These are phyloP conservation scores for Scleroderma citrinum DNA, from an alignment of 768 basidiomycete genomes.

Conservation along the genomic window DNA sequence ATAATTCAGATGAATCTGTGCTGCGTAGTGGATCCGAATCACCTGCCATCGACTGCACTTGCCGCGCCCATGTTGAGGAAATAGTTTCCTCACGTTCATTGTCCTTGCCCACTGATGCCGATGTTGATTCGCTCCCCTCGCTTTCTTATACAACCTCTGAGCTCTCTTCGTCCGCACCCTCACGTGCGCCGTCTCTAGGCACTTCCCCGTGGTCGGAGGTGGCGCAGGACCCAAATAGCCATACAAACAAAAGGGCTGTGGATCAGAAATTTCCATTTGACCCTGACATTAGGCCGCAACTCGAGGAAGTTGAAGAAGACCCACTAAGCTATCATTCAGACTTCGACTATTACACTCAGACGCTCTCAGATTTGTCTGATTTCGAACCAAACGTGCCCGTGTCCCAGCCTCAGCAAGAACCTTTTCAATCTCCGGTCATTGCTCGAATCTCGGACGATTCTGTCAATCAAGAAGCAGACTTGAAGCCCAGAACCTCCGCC, in stretches of 20 bases:
- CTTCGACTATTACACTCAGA: conserved; percentile 32
- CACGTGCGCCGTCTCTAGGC: conserved; percentile 38
- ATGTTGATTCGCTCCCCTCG: conserved; percentile 29
- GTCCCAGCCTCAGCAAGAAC: conserved; percentile 3
- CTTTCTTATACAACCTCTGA: conserved; percentile 29
- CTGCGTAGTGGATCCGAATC: conserved; percentile 5
- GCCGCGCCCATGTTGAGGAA: conserved; percentile 12
- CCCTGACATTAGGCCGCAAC: conserved; percentile 5
- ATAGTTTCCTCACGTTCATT: conserved; percentile 16
- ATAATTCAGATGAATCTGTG: conserved; percentile 4
- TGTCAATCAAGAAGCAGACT: conserved; percentile 19
- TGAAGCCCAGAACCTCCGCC: conserved; percentile 42
- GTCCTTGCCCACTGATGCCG: conserved; percentile 18
- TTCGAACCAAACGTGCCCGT: conserved; percentile 18
- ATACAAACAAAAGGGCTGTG: conserved; percentile 11
- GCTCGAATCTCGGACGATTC: conserved; percentile 16
- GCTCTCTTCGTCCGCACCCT: conserved; percentile 32
- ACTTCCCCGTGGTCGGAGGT: conserved; percentile 26
- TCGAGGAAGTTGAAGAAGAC: conserved; percentile 12
- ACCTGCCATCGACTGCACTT: conserved; percentile 1
- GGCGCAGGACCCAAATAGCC: conserved; percentile 14
- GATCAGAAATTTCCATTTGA: conserved; percentile 1
- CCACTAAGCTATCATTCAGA: conserved; percentile 31
- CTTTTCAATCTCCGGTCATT: background rate
- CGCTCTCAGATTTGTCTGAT: conserved; percentile 27